Evolutionary conservation across 75 land plant species (phyloP).

Genomic region (Pseudotsuga menziesii): DNA sequence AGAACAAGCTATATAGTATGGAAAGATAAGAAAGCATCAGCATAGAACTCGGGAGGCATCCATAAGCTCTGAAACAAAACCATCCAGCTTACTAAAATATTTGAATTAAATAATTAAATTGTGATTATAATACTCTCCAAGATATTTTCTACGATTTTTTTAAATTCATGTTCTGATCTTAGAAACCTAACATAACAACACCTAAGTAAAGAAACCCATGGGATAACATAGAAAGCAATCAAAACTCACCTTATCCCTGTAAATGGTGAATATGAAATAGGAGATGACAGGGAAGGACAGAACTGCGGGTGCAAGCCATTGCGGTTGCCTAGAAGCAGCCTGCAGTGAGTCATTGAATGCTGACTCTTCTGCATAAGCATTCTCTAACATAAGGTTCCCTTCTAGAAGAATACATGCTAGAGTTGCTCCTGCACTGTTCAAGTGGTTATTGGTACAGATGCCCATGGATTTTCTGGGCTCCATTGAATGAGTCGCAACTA

Average conservation of each 20-base stretch:
- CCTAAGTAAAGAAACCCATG: no score
- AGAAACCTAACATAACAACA: no score
- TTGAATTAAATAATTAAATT: no score
- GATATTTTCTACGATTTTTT: no score
- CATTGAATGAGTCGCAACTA: neutral
- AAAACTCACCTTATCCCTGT: constrained; percentile 26
- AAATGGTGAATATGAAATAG: constrained; percentile 25
- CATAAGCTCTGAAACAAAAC: no score
- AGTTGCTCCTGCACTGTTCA: neutral
- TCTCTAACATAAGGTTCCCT: neutral
- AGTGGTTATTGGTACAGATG: no score
- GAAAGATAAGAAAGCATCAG: no score
- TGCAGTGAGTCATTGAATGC: constrained; percentile 7
- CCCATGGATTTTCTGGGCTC: neutral
- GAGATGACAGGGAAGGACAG: constrained; percentile 32
- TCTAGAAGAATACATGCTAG: neutral
- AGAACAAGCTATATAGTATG: no score
- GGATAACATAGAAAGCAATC: neutral
- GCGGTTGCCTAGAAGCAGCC: constrained; percentile 18
- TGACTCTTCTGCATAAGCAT: constrained; percentile 25
- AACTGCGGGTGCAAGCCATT: constrained; percentile 31
- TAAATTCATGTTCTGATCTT: no score
- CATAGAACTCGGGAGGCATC: no score
- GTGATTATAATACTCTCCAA: no score
- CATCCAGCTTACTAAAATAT: no score